Evolutionary conservation across 306 rosid genomes (phyloP).

Genomic region (Acmispon strigosus): DNA sequence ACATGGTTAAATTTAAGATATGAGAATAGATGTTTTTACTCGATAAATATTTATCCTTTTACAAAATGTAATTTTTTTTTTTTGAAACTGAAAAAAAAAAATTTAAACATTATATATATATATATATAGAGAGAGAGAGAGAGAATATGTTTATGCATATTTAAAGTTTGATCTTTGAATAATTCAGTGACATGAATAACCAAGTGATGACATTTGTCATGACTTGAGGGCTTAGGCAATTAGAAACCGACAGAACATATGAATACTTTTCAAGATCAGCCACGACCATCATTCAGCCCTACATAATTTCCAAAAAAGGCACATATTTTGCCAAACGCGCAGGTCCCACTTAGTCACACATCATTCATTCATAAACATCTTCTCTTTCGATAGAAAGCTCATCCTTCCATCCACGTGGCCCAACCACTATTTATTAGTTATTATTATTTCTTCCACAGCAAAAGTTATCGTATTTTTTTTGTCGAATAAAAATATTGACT

Average conservation of each 20-base stretch:
- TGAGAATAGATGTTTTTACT: too few relatives aligned
- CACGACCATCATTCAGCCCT: neutral
- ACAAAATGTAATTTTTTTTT: too few relatives aligned
- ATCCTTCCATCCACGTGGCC: constrained; percentile 12
- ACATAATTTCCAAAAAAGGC: constrained; percentile 5
- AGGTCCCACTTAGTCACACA: constrained; percentile 11
- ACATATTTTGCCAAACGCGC: neutral
- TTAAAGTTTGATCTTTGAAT: neutral
- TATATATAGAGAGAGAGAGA: too few relatives aligned
- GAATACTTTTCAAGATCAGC: neutral
- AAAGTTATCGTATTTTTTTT: neutral
- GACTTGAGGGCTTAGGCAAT: neutral
- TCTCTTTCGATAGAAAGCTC: neutral
- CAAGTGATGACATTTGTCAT: neutral
- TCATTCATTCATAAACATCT: neutral
- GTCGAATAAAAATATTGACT: too few relatives aligned
- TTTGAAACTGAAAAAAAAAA: too few relatives aligned
- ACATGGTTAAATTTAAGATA: too few relatives aligned
- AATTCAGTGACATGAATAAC: neutral
- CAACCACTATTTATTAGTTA: neutral
- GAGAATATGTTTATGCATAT: too few relatives aligned
- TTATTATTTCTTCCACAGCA: neutral
- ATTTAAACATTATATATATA: too few relatives aligned
- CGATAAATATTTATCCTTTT: too few relatives aligned
- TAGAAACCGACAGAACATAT: neutral